A percentile compares a stretch with the other conserved stretches of the same genome.
Conservation (phyloP, 768 basidiomycete genomes). For the Rhizopogon vulgaris region DNA sequence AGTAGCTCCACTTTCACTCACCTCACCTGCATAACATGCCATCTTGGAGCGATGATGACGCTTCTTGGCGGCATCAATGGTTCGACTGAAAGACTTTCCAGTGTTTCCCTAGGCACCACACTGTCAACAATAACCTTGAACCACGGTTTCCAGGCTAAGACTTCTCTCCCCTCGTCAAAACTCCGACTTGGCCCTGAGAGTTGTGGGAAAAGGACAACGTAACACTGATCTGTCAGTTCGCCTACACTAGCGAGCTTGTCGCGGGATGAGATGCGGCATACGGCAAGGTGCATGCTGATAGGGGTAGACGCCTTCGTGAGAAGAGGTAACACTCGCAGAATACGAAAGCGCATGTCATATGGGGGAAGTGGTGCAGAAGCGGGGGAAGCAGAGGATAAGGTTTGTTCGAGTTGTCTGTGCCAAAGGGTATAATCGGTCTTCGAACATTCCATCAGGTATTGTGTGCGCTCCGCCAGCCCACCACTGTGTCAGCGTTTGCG, state of each 20-base stretch:
- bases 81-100: conserved; percentile 17
- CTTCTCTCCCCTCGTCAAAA: conserved; percentile 35
- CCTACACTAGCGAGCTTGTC: conserved; percentile 10
- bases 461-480: conserved; percentile 48
- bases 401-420: conserved; percentile 44
- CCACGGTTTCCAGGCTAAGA: conserved; percentile 50
- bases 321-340: conserved; percentile 37
- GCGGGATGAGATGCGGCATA: conserved; percentile 31
- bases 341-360: conserved; percentile 39
- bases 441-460: conserved; percentile 34
- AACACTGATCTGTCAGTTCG: conserved; percentile 18
- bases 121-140: conserved; percentile 28
- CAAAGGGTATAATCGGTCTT: conserved; percentile 46
- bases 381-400: conserved; percentile 21
- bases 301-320: conserved; percentile 18
- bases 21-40: conserved; percentile 10
- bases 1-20: too few species aligned
- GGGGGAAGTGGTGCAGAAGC: conserved; percentile 6
- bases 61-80: conserved; percentile 23
- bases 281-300: conserved; percentile 32
- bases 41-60: conserved; percentile 24
- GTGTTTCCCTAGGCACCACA: conserved; percentile 8
- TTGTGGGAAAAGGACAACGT: conserved; percentile 30
- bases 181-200: conserved; percentile 20
- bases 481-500: conserved; percentile 31